Percentiles rank a stretch among this genome's conserved stretches.
These are phyloP conservation scores for Coleophoma eucalyptorum DNA, from an alignment of 2,329 filamentous ascomycete species.

Conservation along the genomic window DNA sequence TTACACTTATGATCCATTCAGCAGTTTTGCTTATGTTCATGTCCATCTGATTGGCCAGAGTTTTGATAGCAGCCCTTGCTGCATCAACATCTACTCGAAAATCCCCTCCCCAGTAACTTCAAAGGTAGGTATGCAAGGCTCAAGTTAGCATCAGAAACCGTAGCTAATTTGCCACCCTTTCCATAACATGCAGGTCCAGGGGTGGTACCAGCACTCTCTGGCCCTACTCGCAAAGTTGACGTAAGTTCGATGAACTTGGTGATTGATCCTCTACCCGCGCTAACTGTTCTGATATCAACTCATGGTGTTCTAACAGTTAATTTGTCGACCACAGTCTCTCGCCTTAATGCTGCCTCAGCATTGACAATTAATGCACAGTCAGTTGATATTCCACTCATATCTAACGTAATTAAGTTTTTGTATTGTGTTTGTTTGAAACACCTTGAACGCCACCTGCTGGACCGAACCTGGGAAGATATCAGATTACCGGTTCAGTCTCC, in stretches of 20 bases:
- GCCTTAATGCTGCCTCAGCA: conserved; percentile 37
- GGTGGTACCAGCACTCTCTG: conserved; percentile 42
- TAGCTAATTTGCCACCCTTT: conserved; percentile 39
- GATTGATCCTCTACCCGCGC: conserved; percentile 45
- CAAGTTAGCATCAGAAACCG: conserved; percentile 45
- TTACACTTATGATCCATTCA: no score
- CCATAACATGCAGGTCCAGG: conserved; percentile 47
- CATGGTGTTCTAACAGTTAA: conserved; percentile 41
- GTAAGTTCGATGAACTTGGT: conserved; percentile 42
- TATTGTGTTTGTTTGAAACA: conserved; percentile 41
- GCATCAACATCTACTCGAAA: conserved; percentile 39
- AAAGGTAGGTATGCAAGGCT: conserved; percentile 42
- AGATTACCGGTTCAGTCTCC: background rate
- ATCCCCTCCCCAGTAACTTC: conserved; percentile 38
- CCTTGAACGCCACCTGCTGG: conserved; percentile 46
- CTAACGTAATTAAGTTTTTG: conserved; percentile 44
- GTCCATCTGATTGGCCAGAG: conserved; percentile 41
- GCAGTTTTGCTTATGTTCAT: conserved; percentile 36
- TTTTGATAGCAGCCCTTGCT: conserved; percentile 35
- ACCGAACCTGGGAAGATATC: conserved; percentile 28
- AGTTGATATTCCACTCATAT: conserved; percentile 47
- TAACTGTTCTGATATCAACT: conserved; percentile 44
- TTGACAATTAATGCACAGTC: conserved; percentile 42
- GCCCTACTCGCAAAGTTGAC: conserved; percentile 43
- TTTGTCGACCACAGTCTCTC: conserved; percentile 39